Evolutionary conservation across 2,329 filamentous ascomycete species (phyloP), one percentile per base, ranked within the genome.

Genomic region (Colletotrichum chrysophilum): DNA sequence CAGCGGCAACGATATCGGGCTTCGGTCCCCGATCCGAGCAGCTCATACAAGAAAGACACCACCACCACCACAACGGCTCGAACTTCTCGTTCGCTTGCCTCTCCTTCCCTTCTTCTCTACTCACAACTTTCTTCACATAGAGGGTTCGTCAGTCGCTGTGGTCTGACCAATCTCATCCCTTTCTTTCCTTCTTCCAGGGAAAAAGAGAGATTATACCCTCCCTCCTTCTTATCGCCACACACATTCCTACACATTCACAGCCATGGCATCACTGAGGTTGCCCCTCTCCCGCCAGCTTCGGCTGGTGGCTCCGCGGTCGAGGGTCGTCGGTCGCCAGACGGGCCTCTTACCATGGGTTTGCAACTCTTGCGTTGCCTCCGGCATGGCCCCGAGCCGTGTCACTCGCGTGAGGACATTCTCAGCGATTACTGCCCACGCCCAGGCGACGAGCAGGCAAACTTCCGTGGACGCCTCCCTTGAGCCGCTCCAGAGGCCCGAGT

Each of bases 401-500:
- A 70, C 62, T 26, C 70, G 64, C 21, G 62, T 75, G 69, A 75
- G 73, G 64, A 68, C 73, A 5, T 75, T 75, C 34, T 73, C 69
- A 26, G 73, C 73, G 56, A 56, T 75, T 4, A 43, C 62, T 28
- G 43, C 74, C 30, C 71, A 60, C 21, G 58, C 60, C 24, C 66
- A 76, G 56, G 74, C 74, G n/a, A 76, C 70, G 12, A 66, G 70
- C 30, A 74, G 34, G 65, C 60, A 16, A n/a, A 56, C 43, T 21
- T 74, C 75, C 12, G 66, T 67, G 26, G 76, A 78, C 48, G 52
- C 72, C 55, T 77, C 76, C 62, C 73, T 77, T 71, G 76, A 77
- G 61, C 77, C 73, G 24, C 76, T 77, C 43, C 74, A 76, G 64
- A 75, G 71, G 21, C 86, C 91, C 73, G 91, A 93, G 81, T 91